phyloP scores from a whole-genome alignment of 495 filamentous ascomycete species.

The Glonium stellatum region DNA sequence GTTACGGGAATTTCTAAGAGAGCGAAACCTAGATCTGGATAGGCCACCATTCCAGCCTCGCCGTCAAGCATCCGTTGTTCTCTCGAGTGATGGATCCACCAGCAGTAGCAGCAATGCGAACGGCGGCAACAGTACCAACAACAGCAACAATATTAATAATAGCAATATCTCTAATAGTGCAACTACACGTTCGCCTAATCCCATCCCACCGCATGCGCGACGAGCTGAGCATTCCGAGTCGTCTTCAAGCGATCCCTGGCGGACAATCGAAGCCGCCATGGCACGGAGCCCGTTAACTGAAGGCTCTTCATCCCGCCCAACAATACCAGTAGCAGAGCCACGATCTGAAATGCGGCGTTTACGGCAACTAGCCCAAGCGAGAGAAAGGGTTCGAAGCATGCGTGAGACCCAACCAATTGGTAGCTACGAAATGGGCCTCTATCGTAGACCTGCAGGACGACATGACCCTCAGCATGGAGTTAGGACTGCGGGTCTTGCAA shows the following conservation, averaged over 20 bases:
- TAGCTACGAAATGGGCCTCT: constrained; percentile 2
- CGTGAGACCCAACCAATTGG: constrained; percentile 13
- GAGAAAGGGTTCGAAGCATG: constrained; percentile 21
- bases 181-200: constrained; percentile 22
- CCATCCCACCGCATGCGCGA: constrained; percentile 23
- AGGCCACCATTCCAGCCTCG: constrained; percentile 23
- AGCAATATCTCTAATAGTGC: constrained; percentile 19
- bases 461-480: constrained; percentile 27
- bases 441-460: constrained; percentile 2
- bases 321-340: constrained; percentile 10
- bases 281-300: constrained; percentile 32
- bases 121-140: neutral
- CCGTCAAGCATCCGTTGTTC: constrained; percentile 29
- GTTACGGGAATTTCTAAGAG: neutral
- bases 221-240: constrained; percentile 21
- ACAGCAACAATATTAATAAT: neutral
- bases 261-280: constrained; percentile 42
- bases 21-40: neutral
- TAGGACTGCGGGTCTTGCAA: constrained; percentile 36
- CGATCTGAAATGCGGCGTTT: constrained; percentile 22
- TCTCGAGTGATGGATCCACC: constrained; percentile 6
- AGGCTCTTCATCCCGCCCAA: constrained; percentile 3
- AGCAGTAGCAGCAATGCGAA: neutral
- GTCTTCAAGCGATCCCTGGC: constrained; percentile 38
- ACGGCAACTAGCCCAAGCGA: constrained; percentile 25